Evolutionary conservation across 257 asterid species (phyloP), one percentile per base, ranked within the genome.

Genomic region (Echites panduratus): DNA sequence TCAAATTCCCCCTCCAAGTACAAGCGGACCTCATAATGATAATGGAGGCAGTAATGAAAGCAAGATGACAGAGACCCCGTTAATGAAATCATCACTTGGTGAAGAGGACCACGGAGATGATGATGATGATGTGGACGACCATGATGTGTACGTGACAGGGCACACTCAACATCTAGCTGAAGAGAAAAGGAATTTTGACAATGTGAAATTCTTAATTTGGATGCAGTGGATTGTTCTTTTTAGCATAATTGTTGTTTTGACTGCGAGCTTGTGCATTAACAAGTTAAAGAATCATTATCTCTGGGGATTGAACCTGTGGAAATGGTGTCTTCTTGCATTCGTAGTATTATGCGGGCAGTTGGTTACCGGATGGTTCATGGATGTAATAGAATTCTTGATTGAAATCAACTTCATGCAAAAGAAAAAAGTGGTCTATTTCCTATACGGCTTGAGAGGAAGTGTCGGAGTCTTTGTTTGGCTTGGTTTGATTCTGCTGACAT

Each of bases 321-420:
- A 79, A 79, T 88, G 91, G 96, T 83, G 84, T 73, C 88, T 88
- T 2, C 32, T 89, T 2, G 82, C 76, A 5, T 68, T 89, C 77
- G 93, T 82, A 0, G 81, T 88, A 27, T 78, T 86, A 29, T 88
- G 97, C 73, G 97, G 97, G 71, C 90, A 83, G 48, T 9, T 91
- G 53, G 81, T 89, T 12, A 84, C 93, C 0, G 86, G 75, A 35
- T 91, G 97, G 96, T 58, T 87, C 1, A 85, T 79, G 5, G 82
- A 78, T 72, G 4, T 73, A n/a, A 71, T 89, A 1, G 91, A 82
- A 32, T 83, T 91, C 82, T 70, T 84, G 77, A 85, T 91, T 64
- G 95, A 86, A 35, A 83, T 66, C 79, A 88, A 83, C 61, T 89
- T 83, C 35, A 20, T 89, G 61, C 80, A 85, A 13, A 86, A 88